Conservation (phyloP, 2,329 filamentous ascomycete genomes). For the Ceratocystis diversiconidia region DNA sequence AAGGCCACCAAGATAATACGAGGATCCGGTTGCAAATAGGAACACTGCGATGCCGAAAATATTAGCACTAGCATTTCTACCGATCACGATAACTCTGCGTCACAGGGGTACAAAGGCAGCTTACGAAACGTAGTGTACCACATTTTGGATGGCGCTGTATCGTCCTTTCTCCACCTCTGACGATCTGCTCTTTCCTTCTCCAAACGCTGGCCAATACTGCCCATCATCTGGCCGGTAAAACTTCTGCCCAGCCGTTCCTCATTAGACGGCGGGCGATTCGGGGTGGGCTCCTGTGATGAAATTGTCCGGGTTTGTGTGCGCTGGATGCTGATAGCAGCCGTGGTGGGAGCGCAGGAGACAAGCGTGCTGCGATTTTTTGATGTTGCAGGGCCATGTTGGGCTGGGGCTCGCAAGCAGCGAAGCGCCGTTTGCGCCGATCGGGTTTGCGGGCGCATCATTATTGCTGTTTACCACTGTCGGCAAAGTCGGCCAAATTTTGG, state of each 20-base stretch:
- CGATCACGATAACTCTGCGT: not conserved
- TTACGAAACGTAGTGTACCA: constrained; percentile 42
- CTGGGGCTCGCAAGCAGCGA: not conserved
- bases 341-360: not conserved
- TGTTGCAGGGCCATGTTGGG: not conserved
- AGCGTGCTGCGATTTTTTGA: not conserved
- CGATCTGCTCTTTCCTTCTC: constrained; percentile 41
- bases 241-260: constrained; percentile 29
- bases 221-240: constrained; percentile 47
- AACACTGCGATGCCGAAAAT: constrained; percentile 29
- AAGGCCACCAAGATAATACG: constrained; percentile 46
- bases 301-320: not conserved
- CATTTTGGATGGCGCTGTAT: constrained; percentile 30
- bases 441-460: not conserved
- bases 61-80: not conserved
- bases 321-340: not conserved
- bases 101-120: constrained; percentile 17
- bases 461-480: not conserved
- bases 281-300: constrained; percentile 5
- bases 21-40: constrained; percentile 35
- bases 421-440: not conserved
- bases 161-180: constrained; percentile 32
- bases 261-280: constrained; percentile 22
- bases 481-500: not conserved
- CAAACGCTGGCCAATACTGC: constrained; percentile 41